Conservation (phyloP, 805 yeast species). For the Suhomyces xylopsoci region DNA sequence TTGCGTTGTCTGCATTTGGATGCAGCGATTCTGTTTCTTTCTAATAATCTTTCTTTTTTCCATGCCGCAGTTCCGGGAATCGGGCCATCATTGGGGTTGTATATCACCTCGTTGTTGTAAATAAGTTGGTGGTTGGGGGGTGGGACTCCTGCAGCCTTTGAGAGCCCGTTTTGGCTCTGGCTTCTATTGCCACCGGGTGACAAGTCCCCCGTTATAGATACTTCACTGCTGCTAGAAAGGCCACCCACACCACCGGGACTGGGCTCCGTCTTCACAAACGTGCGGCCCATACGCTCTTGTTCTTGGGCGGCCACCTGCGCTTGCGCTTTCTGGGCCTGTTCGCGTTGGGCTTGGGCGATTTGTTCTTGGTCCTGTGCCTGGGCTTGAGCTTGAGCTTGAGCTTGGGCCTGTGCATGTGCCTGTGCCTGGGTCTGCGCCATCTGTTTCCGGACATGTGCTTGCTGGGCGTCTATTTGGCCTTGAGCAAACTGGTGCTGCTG, state of each 20-base stretch:
- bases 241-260: background rate
- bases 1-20: constrained; percentile 66
- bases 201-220: background rate
- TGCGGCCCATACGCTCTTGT: background rate
- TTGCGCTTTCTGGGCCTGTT: background rate
- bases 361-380: background rate
- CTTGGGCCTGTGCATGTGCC: background rate
- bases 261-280: background rate
- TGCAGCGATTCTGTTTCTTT: constrained; percentile 66
- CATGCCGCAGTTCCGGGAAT: constrained; percentile 63
- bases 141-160: constrained; percentile 37
- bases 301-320: background rate
- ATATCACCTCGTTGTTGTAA: constrained; percentile 54
- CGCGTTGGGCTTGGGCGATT: background rate
- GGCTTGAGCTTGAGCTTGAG: background rate
- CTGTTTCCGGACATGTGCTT: background rate
- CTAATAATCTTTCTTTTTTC: constrained; percentile 64
- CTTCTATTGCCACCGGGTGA: background rate
- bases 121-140: constrained; percentile 51
- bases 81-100: constrained; percentile 51
- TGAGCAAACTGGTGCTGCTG: constrained; percentile 4
- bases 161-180: background rate
- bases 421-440: background rate
- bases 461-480: constrained; percentile 4
- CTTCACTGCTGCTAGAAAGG: background rate